Conservation (phyloP, 2,329 filamentous ascomycete genomes). For the Gremmenia infestans region DNA sequence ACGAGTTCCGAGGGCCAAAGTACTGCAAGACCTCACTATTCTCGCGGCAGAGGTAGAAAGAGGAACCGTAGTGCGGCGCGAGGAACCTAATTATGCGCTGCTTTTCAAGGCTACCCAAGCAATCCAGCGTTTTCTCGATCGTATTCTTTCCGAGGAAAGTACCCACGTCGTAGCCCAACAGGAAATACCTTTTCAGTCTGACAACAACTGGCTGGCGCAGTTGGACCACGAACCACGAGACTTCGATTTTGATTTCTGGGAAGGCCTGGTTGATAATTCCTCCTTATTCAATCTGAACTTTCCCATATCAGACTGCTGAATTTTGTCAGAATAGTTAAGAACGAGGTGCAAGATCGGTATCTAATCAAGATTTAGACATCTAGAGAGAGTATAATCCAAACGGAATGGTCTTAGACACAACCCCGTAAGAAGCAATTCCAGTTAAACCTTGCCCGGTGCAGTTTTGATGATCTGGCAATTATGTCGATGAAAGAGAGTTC, state of each 20-base stretch:
- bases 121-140: neutral
- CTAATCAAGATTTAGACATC: no score
- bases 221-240: neutral
- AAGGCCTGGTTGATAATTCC: neutral
- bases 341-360: no score
- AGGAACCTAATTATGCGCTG: neutral
- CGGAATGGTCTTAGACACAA: no score
- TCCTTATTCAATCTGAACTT: neutral
- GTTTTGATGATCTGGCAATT: no score
- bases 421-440: no score
- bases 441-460: no score
- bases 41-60: neutral
- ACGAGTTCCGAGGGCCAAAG: neutral
- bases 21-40: neutral
- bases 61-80: neutral
- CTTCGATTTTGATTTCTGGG: neutral
- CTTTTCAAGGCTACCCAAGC: neutral
- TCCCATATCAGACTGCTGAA: no score
- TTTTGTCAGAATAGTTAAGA: no score
- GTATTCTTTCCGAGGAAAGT: neutral
- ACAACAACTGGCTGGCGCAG: neutral
- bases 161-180: neutral
- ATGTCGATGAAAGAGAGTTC: no score
- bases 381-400: no score
- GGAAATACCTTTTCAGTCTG: neutral